Conservation (phyloP, 768 basidiomycete species). For the Tricholoma sp. region DNA sequence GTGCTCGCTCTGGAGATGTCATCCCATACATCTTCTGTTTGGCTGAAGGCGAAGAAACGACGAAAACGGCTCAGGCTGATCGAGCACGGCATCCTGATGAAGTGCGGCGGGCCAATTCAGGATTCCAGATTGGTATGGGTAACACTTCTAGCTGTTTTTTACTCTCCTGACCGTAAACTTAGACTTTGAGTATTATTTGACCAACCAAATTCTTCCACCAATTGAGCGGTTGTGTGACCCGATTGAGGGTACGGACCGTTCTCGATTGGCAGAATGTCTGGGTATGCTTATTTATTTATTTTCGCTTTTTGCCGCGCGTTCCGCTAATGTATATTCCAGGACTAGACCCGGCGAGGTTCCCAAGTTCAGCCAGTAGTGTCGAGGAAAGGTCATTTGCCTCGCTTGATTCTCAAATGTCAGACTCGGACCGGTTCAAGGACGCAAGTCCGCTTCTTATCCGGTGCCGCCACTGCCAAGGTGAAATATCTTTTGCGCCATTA, state of each 20-base stretch:
- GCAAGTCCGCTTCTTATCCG: slow-evolving; percentile 65
- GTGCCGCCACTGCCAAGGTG: slow-evolving; percentile 70
- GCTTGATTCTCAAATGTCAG: slow-evolving; percentile 86
- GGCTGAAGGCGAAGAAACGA: slow-evolving; percentile 61
- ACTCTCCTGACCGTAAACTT: slow-evolving; percentile 7
- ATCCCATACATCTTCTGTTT: slow-evolving; percentile 94
- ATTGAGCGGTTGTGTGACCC: slow-evolving; percentile 94
- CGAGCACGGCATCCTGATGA: slow-evolving; percentile 94
- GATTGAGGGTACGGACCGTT: slow-evolving; percentile 91
- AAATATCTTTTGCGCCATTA: slow-evolving; percentile 54
- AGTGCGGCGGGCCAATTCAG: slow-evolving; percentile 59
- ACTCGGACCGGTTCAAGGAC: slow-evolving; percentile 82
- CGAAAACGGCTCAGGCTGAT: slow-evolving; percentile 81
- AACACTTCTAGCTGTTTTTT: background rate
- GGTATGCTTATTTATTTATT: slow-evolving; percentile 47
- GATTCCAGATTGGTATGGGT: slow-evolving; percentile 68
- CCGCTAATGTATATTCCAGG: slow-evolving; percentile 30
- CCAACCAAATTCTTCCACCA: slow-evolving; percentile 89
- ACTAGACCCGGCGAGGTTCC: slow-evolving; percentile 56
- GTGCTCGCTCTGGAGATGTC: slow-evolving; percentile 85
- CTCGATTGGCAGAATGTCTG: slow-evolving; percentile 91
- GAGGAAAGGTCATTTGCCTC: slow-evolving; percentile 71
- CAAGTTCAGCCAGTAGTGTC: slow-evolving; percentile 30
- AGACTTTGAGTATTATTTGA: slow-evolving; percentile 93
- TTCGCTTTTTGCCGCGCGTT: background rate